Evolutionary conservation across 208 protist species (phyloP).

Genomic region (Acanthamoeba sp.): DNA sequence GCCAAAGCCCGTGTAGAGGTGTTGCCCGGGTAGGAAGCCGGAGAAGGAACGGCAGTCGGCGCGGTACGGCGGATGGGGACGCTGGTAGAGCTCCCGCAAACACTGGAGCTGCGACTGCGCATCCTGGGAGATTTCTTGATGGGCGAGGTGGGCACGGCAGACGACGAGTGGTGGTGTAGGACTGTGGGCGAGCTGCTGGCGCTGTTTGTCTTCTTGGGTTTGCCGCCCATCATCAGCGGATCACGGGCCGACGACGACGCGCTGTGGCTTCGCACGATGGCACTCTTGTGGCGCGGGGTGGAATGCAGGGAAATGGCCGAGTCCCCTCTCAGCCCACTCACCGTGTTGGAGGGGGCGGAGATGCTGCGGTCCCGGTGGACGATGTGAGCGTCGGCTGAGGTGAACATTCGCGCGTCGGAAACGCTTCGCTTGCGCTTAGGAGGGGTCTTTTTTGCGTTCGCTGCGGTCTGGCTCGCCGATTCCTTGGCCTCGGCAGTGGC

Average conservation of each 20-base stretch:
- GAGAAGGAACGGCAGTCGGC: neutral
- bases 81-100: neutral
- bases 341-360: neutral
- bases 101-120: conserved; percentile 1
- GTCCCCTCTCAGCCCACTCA: neutral
- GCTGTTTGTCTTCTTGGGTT: conserved; percentile 10
- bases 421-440: conserved; percentile 23
- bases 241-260: neutral
- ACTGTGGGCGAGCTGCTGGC: neutral
- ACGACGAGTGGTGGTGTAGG: neutral
- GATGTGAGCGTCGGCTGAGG: neutral
- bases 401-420: conserved; percentile 11
- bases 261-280: neutral
- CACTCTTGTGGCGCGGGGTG: neutral
- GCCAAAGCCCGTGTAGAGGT: neutral
- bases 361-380: conserved; percentile 25
- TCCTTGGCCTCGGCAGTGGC: neutral
- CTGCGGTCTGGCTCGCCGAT: neutral
- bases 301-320: neutral
- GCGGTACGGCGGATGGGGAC: neutral
- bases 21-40: neutral
- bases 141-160: neutral
- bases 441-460: neutral
- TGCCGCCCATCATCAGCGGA: neutral
- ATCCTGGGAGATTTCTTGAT: neutral